Evolutionary conservation across 169 alveolate species (phyloP), one percentile per base, ranked within the genome.

Genomic region (Plasmodium knowlesi): DNA sequence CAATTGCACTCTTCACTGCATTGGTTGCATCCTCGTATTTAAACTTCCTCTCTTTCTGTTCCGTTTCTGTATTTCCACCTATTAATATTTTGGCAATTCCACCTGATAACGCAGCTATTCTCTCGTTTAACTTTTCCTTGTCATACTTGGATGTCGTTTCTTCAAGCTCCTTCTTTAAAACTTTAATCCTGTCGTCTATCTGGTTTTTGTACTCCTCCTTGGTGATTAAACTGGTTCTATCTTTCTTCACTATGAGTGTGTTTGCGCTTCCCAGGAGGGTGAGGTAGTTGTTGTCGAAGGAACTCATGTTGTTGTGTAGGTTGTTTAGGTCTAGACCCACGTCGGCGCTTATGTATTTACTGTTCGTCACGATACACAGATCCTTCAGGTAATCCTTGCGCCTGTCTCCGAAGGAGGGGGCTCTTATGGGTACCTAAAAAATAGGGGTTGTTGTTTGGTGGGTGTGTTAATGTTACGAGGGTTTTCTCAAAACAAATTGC

Each of bases 371-470:
- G 54, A 96, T 95, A 41, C 98, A 97, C 28, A 97, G 93, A 91
- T 97, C 99, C 80, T 96, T 97, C 54, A 97, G 82, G 72, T 97
- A 96, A 74, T 96, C 98, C 92, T 97, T 97, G 12, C 99, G 93
- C 67, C 98, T 96, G 79, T 97, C 98, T 8, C 99, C 99, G 72
- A 96, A 97, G 5, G 98, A 96, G 5, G 99, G 99, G 0, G 99
- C 97, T 83, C 97, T 97, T 74, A 97, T 97, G 3, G 98, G 98
- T 37, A 96, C 98, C 98, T 96, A 90, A 34, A 46, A 3, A 34
- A 1, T n/a, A 37, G 72, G 76, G 39, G 32, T 12, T 6, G 53
- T 25, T 22, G 16, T 16, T 34, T n/a, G 14, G 72, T 16, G 16
- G 10, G 25, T 1, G 57, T 78, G 14, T 28, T n/a, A 19, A 89